These are phyloP conservation scores for Heterobasidion occidentale DNA, from an alignment of 1,284 basidiomycete species.

Conservation along the genomic window DNA sequence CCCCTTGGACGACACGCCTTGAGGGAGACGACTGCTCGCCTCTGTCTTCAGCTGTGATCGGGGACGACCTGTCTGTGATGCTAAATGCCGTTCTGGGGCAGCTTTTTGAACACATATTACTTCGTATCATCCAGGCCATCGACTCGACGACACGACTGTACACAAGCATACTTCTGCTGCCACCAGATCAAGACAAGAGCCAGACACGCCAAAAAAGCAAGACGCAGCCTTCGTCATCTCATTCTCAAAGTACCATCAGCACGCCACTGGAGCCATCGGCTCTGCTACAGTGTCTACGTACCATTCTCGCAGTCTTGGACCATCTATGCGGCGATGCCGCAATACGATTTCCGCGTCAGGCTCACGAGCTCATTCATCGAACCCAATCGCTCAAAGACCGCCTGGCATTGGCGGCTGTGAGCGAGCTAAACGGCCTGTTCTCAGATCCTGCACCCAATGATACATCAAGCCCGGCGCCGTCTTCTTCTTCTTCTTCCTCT, in stretches of 20 bases:
- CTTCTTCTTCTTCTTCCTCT: too few species aligned
- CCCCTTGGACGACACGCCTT: not conserved
- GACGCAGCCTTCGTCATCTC: not conserved
- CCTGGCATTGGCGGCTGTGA: not conserved
- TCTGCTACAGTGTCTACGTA: not conserved
- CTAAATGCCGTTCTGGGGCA: not conserved
- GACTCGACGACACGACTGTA: not conserved
- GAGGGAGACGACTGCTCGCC: not conserved
- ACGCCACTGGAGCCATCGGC: not conserved
- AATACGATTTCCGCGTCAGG: not conserved
- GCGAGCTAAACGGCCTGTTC: not conserved
- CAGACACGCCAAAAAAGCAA: not conserved
- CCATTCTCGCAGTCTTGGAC: not conserved
- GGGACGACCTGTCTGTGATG: not conserved
- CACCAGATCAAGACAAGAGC: not conserved
- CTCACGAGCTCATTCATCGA: not conserved
- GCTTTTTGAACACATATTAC: not conserved
- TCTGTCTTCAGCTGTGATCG: not conserved
- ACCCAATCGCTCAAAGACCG: not conserved
- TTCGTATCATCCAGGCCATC: not conserved
- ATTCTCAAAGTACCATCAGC: too few species aligned
- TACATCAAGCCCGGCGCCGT: not conserved
- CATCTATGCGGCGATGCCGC: not conserved
- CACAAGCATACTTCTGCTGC: not conserved
- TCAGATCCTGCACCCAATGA: not conserved